Evolutionary conservation across 2,329 filamentous ascomycete genomes (phyloP), one percentile per base, ranked within the genome.

Genomic region (Leptographium radiaticola): DNA sequence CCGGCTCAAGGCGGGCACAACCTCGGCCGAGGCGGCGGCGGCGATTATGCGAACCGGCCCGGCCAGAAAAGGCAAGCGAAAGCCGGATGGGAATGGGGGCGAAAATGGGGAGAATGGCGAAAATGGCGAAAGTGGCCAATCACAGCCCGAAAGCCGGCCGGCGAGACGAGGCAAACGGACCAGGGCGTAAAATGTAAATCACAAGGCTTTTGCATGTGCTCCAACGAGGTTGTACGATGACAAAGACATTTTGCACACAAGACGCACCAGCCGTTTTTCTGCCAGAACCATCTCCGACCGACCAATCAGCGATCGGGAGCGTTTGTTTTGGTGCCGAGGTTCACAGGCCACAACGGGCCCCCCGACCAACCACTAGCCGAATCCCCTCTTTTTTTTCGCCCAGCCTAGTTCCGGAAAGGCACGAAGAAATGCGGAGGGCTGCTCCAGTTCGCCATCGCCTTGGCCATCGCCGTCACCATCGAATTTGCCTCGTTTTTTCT

Each of bases 1-100:
- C 44, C 61, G 59, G 57, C 55, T 68, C 53, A 62, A 59, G 54
- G 62, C 61, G n/a, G 62, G 55, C 49, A 57, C 55, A 6, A 54
- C 52, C 4, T 55, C 51, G 51, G 56, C 57, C 45, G 38, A 56
- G 25, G 53, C 59, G 47, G 57, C 52, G 2, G 58, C 44, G 1
- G 53, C 45, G 6, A 31, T 39, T 4, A 42, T 39, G 18, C 53
- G 49, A 2, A 20, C 15, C 20, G 49, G 49, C 2, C 40, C 49
- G 10, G 30, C 15, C 6, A 16, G 12, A 5, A 40, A 40, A 11
- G 16, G 8, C 13, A 15, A 31, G 10, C 12, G 13, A 13, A 49
- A 4, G n/a, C 34, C 34, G 34, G 4, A 42, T 34, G 34, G 12
- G 6, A 36, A 36, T 36, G 34, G 34, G 9, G 12, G 34, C 34